Base-by-base conservation (phyloP, 257 asterid species). In the Fraxinus anomala region DNA sequence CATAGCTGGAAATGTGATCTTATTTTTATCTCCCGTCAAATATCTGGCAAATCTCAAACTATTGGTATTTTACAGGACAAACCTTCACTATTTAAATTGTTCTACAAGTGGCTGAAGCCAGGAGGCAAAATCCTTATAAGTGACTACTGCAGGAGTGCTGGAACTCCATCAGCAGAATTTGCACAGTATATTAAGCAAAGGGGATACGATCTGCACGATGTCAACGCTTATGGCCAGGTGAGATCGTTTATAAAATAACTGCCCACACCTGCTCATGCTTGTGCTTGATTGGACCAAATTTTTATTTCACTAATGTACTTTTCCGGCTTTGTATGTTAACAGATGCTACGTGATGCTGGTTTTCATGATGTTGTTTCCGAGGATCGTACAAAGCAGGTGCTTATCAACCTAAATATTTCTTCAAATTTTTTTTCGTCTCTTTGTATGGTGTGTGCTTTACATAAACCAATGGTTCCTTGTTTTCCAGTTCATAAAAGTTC, bases 31-130 rank as follows among this genome's bases (percentile, higher is more conserved):
- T 61, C 12, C 12, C 2, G 12, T 37, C 12, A 0, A 7, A 37
- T 21, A 19, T 21, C 16, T 42, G 16, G 49, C 16, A 42, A 42
- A 42, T 10, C 49, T 42, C 49, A 42, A 11, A 11, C 49, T 11
- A 42, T 42, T 42, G 36, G 26, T 70, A 44, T 72, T 76, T 69
- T 83, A 66, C 95, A 96, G 99, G 99, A 96, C 89, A 96, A 96
- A 81, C 97, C 96, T 31, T 87, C 97, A 40, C 76, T 96, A 23
- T 96, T 96, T 89, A 89, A 87, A 79, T 89, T 92, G 16, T 96
- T 96, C 90, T 88, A 91, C 94, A 89, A 90, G 86, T 96, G 99
- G 99, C 86, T 96, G 86, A 93, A 92, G 85, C 99, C 99, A 2
- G 98, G 99, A 61, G 99, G 99, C 77, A 93, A 83, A 83, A 92